Evolutionary conservation across 345 rosid species (phyloP).

Genomic region (Pseudoturritis turrita): DNA sequence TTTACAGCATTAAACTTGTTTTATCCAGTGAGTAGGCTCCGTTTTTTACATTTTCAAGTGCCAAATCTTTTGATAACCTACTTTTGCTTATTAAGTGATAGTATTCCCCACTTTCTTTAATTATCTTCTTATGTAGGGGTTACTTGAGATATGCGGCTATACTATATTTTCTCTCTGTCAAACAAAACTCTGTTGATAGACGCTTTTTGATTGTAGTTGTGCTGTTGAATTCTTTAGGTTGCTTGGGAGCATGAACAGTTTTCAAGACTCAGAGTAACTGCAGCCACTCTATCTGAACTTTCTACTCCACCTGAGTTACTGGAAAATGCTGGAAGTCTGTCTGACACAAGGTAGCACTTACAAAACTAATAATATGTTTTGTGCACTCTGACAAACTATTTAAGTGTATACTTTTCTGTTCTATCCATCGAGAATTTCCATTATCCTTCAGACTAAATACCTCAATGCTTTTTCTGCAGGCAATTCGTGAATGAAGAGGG

Average conservation of each 20-base stretch:
- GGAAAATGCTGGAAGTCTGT: conserved; percentile 71
- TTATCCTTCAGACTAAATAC: background rate
- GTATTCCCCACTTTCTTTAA: background rate
- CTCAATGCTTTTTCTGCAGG: conserved; percentile 37
- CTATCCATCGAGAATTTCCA: background rate
- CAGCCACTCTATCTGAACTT: conserved; percentile 86
- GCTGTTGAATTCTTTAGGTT: conserved; percentile 46
- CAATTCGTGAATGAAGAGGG: conserved; percentile 60
- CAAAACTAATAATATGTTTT: background rate
- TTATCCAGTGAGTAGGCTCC: background rate
- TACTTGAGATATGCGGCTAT: background rate
- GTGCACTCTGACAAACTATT: background rate
- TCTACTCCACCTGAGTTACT: conserved; percentile 71
- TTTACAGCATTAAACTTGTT: background rate
- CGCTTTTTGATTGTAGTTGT: background rate
- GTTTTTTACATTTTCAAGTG: conserved; percentile 3
- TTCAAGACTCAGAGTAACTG: conserved; percentile 91
- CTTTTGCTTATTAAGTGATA: background rate
- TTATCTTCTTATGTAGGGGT: background rate
- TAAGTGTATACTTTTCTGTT: background rate
- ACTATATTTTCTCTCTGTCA: background rate
- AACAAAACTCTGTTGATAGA: background rate
- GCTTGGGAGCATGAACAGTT: conserved; percentile 99
- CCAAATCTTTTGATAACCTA: background rate
- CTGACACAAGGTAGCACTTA: conserved; percentile 64